These are phyloP conservation scores for Mangifera indica DNA, from an alignment of 345 rosid species.

Conservation along the genomic window DNA sequence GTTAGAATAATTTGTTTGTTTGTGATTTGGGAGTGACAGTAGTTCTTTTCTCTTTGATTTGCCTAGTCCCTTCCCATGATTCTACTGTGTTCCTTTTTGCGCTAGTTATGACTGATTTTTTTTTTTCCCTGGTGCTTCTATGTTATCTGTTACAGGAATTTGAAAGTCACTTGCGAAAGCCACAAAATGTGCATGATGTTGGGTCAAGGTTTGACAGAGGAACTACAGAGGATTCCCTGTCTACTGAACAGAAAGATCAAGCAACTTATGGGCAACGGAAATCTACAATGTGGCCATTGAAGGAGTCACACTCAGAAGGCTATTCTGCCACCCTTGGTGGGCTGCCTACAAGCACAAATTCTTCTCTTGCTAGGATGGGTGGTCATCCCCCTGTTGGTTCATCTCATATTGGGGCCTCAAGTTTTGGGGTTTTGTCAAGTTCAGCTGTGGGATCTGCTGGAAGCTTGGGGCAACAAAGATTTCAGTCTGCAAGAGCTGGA, in stretches of 20 bases:
- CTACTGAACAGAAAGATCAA: conserved; percentile 56
- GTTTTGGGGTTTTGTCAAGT: conserved; percentile 40
- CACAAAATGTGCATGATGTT: conserved; percentile 35
- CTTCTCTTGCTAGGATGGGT: conserved; percentile 49
- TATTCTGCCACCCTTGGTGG: conserved; percentile 44
- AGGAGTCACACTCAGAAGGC: conserved; percentile 45
- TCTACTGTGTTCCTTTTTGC: background rate
- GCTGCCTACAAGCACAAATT: conserved; percentile 31
- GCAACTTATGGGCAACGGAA: conserved; percentile 30
- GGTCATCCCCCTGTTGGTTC: conserved; percentile 39
- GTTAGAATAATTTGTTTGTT: too few relatives aligned
- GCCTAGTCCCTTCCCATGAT: background rate
- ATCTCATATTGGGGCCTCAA: conserved; percentile 38
- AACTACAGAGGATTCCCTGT: conserved; percentile 39
- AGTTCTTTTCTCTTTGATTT: too few relatives aligned
- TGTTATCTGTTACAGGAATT: conserved; percentile 50
- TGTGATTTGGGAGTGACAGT: too few relatives aligned
- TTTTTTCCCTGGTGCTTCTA: conserved; percentile 11
- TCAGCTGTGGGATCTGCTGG: conserved; percentile 45
- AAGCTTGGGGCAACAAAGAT: conserved; percentile 43
- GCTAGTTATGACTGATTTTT: conserved; percentile 3
- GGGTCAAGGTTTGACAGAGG: conserved; percentile 49
- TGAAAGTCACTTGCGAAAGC: conserved; percentile 46
- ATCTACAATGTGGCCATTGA: conserved; percentile 39
- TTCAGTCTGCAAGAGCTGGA: conserved; percentile 37